Percentiles rank a stretch among this genome's conserved stretches.
phyloP scores from a whole-genome alignment of 345 rosid species.

The Brassica incana region DNA sequence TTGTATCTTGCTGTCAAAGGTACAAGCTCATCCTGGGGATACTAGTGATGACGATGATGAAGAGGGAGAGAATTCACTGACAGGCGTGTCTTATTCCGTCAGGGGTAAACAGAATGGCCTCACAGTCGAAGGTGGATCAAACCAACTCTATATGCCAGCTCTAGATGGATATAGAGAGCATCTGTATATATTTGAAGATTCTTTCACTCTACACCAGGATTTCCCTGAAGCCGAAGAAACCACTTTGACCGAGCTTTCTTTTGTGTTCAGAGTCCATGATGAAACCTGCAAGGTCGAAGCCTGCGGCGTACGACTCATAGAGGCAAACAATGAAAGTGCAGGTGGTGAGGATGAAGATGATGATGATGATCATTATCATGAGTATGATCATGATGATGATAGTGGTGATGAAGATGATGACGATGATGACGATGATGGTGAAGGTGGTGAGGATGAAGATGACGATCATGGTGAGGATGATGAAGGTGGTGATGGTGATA shows the following conservation, averaged over 20 bases:
- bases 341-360: background rate
- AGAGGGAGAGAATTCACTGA: background rate
- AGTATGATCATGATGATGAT: too few species aligned
- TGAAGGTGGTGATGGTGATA: too few species aligned
- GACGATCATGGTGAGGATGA: too few species aligned
- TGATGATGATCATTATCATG: too few species aligned
- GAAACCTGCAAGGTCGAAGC: background rate
- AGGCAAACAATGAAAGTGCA: background rate
- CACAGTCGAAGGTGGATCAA: background rate
- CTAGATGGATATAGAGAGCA: background rate
- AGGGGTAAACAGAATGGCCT: background rate
- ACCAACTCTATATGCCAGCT: background rate
- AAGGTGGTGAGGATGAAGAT: too few species aligned
- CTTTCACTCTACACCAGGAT: background rate
- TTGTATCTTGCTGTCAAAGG: conserved; percentile 14
- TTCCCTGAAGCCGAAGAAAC: background rate
- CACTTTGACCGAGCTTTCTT: background rate
- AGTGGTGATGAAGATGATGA: too few species aligned
- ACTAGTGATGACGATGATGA: too few species aligned
- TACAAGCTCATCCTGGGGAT: background rate
- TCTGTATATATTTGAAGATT: conserved; percentile 1
- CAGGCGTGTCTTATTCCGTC: background rate
- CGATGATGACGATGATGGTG: background rate
- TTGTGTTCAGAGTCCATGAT: background rate
- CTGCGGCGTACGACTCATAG: conserved; percentile 1